Evolutionary conservation across 495 filamentous ascomycete genomes (phyloP).

Genomic region (Neurospora africana): DNA sequence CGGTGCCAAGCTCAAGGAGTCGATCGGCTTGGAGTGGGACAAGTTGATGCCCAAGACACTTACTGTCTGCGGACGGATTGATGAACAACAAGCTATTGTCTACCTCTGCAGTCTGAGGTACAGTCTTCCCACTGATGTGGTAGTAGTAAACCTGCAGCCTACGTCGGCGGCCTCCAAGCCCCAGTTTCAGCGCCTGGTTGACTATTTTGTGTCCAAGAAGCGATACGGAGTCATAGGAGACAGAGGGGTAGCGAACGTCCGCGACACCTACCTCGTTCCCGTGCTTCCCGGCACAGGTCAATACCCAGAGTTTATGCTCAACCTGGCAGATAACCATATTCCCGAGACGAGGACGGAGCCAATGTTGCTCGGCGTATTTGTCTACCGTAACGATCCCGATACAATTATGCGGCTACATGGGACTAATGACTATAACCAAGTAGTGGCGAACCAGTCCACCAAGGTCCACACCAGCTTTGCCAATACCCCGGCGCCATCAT

Average conservation of each 20-base stretch:
- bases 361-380: constrained; percentile 66
- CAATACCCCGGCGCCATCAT: constrained; percentile 19
- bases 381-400: constrained; percentile 49
- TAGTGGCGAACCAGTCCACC: constrained; percentile 14
- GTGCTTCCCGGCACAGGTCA: constrained; percentile 49
- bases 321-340: constrained; percentile 62
- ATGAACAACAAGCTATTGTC: constrained; percentile 65
- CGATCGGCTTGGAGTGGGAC: constrained; percentile 49
- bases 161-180: constrained; percentile 38
- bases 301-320: constrained; percentile 62
- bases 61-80: constrained; percentile 73
- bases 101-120: constrained; percentile 78
- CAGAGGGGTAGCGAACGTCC: constrained; percentile 55
- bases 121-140: constrained; percentile 60
- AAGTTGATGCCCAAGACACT: constrained; percentile 59
- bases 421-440: constrained; percentile 3
- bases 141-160: constrained; percentile 55
- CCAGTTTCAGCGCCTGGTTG: constrained; percentile 58
- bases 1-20: constrained; percentile 60
- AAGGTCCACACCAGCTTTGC: background rate
- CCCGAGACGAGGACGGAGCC: constrained; percentile 55
- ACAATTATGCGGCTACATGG: constrained; percentile 30
- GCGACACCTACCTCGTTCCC: constrained; percentile 69
- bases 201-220: constrained; percentile 68
- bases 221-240: constrained; percentile 74